Conservation (phyloP, 2,329 filamentous ascomycete genomes). For the Pseudocercospora vitis region DNA sequence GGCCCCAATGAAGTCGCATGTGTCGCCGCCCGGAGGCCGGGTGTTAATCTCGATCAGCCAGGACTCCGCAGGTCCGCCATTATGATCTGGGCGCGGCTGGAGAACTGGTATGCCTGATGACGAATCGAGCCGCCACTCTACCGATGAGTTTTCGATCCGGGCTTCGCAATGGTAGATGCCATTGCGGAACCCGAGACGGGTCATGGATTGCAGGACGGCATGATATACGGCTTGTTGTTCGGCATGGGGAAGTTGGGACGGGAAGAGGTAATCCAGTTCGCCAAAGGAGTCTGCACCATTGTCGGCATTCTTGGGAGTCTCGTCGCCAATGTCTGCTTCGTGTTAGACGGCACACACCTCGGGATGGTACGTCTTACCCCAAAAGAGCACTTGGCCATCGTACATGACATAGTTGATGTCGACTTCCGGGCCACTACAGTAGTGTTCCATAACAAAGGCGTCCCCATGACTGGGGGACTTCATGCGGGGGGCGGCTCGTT, state of each 20-base stretch:
- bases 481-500: slow-evolving; percentile 19
- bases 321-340: slow-evolving; percentile 30
- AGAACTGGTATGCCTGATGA: not conserved
- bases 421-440: slow-evolving; percentile 46
- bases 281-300: slow-evolving; percentile 19
- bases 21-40: not conserved
- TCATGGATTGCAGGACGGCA: slow-evolving; percentile 23
- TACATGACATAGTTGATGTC: slow-evolving; percentile 45
- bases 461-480: slow-evolving; percentile 20
- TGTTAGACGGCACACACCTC: not conserved
- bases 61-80: not conserved
- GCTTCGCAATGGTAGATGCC: slow-evolving; percentile 39
- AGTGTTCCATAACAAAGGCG: slow-evolving; percentile 42
- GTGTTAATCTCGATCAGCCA: not conserved
- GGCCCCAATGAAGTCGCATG: not conserved
- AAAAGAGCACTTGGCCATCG: slow-evolving; percentile 45
- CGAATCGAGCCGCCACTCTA: slow-evolving; percentile 46
- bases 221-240: slow-evolving; percentile 26
- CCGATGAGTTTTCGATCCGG: slow-evolving; percentile 47
- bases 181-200: slow-evolving; percentile 28
- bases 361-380: slow-evolving; percentile 33
- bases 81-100: not conserved
- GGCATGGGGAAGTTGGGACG: slow-evolving; percentile 26
- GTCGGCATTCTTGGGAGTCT: slow-evolving; percentile 41
- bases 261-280: slow-evolving; percentile 27